Conservation (phyloP, 495 filamentous ascomycete genomes). For the Ramalina peruviana region DNA sequence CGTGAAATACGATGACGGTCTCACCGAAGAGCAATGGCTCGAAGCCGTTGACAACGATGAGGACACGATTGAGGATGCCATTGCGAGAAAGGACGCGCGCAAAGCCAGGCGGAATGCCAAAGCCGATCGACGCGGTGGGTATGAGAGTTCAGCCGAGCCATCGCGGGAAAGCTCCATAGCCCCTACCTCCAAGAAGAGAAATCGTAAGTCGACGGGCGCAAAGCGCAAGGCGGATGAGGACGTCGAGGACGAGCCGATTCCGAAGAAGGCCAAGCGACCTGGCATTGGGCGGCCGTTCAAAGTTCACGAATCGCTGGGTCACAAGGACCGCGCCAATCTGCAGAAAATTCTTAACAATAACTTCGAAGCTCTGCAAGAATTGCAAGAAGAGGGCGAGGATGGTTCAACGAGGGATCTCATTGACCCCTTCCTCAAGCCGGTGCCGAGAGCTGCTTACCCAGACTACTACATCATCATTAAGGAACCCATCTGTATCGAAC, state of each 20-base stretch:
- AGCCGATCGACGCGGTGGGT: constrained; percentile 44
- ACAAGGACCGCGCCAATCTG: constrained; percentile 39
- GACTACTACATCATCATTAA: constrained; percentile 92
- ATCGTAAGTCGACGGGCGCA: constrained; percentile 59
- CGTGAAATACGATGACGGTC: constrained; percentile 90
- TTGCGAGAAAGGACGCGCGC: constrained; percentile 73
- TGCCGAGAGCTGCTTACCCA: constrained; percentile 71
- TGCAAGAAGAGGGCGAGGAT: constrained; percentile 54
- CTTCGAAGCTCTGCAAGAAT: constrained; percentile 63
- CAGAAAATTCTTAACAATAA: constrained; percentile 62
- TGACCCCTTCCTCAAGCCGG: constrained; percentile 84
- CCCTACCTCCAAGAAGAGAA: constrained; percentile 53
- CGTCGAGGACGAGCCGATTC: constrained; percentile 60
- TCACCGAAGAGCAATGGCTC: constrained; percentile 95
- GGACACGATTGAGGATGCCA: constrained; percentile 82
- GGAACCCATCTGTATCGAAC: constrained; percentile 83
- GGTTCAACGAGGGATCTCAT: constrained; percentile 61
- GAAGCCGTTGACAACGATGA: constrained; percentile 90
- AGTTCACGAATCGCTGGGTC: constrained; percentile 36
- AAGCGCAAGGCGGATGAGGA: constrained; percentile 81
- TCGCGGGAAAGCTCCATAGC: constrained; percentile 71
- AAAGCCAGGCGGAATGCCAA: constrained; percentile 67
- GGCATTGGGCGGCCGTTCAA: constrained; percentile 55
- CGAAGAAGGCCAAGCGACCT: constrained; percentile 56
- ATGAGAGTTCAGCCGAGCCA: constrained; percentile 62